Percentiles rank a stretch among this genome's conserved stretches.
Conservation (phyloP, 108 stramenopile genomes). For the Epithemia pelagica region DNA sequence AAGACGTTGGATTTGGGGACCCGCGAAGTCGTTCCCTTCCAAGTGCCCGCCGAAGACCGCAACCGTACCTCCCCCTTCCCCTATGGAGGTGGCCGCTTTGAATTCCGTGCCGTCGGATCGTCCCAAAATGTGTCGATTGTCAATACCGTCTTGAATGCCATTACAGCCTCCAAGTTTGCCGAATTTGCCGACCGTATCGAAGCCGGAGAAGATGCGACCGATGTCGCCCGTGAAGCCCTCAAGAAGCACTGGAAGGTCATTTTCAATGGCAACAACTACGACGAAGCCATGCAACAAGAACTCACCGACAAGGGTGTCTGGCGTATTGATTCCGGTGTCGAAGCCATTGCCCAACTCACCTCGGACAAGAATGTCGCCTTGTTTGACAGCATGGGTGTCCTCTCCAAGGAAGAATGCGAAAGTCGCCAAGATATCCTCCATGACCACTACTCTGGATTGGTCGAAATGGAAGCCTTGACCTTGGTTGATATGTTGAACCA, state of each 20-base stretch:
- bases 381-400: constrained; percentile 88
- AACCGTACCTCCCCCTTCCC: constrained; percentile 97
- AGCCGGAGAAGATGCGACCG: constrained; percentile 55
- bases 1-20: constrained; percentile 82
- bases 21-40: constrained; percentile 71
- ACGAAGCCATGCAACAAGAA: constrained; percentile 63
- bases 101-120: constrained; percentile 96
- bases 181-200: constrained; percentile 87
- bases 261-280: constrained; percentile 96
- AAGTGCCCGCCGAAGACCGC: constrained; percentile 91
- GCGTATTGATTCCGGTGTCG: constrained; percentile 92
- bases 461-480: constrained; percentile 88
- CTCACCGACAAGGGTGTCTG: constrained; percentile 85
- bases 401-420: constrained; percentile 74
- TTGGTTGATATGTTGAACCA: constrained; percentile 94
- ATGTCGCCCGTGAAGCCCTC: constrained; percentile 72
- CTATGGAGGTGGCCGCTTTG: constrained; percentile 92
- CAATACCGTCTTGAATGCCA: constrained; percentile 92
- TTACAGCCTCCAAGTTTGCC: constrained; percentile 86
- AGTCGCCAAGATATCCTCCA: constrained; percentile 84
- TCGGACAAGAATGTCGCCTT: constrained; percentile 83
- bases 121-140: constrained; percentile 90
- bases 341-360: constrained; percentile 76
- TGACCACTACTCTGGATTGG: constrained; percentile 90
- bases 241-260: constrained; percentile 86